Percentiles rank a stretch among this genome's conserved stretches.
Conservation (phyloP, 371 early-diverging fungal genomes). For the Lichtheimia corymbifera region DNA sequence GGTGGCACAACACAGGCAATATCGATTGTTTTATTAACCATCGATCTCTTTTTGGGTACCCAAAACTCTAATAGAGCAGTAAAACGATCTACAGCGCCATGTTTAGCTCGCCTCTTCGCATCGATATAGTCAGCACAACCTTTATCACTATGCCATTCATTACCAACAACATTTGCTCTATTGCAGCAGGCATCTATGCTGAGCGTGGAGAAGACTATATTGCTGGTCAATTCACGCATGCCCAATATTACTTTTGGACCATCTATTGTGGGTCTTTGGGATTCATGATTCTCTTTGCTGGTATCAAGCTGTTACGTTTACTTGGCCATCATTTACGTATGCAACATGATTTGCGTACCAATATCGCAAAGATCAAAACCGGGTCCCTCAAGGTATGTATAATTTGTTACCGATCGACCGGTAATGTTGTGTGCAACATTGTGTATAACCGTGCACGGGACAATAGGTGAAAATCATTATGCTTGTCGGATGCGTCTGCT, state of each 20-base stretch:
- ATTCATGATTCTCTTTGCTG: conserved; percentile 25
- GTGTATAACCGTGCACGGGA: too few relatives aligned
- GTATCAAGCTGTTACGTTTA: conserved; percentile 23
- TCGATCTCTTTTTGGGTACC: too few relatives aligned
- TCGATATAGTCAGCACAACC: conserved; percentile 24
- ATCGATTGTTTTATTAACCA: too few relatives aligned
- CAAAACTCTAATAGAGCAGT: conserved; percentile 24
- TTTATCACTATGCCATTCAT: conserved; percentile 29
- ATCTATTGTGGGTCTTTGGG: conserved; percentile 24
- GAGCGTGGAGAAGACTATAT: conserved; percentile 17
- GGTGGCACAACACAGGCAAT: neutral
- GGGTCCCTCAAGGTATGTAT: conserved; percentile 30
- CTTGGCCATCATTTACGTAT: conserved; percentile 23
- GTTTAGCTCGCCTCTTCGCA: conserved; percentile 19
- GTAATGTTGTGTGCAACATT: conserved; percentile 12
- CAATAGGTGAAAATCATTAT: conserved; percentile 20
- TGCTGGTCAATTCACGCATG: conserved; percentile 28
- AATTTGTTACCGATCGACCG: conserved; percentile 1
- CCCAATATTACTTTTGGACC: conserved; percentile 33
- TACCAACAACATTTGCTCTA: conserved; percentile 35
- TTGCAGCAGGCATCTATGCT: conserved; percentile 34
- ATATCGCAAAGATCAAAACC: conserved; percentile 26
- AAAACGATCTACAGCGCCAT: conserved; percentile 22
- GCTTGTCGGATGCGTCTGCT: conserved; percentile 17
- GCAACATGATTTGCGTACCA: conserved; percentile 21